Conservation (phyloP, 73 alveolate genomes). For the Paraurostyla sp. region DNA sequence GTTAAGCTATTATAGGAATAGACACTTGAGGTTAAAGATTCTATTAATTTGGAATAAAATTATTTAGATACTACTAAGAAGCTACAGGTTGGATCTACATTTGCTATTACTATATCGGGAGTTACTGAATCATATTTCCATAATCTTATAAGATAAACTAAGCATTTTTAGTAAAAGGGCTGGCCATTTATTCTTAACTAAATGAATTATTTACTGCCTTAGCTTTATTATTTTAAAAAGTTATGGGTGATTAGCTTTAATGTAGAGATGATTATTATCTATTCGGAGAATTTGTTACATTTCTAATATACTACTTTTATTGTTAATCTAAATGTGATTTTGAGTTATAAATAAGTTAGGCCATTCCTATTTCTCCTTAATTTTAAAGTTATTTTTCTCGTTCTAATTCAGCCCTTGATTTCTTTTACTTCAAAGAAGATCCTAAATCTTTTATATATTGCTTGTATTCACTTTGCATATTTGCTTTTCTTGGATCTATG, state of each 20-base stretch:
- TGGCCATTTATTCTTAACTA: background rate
- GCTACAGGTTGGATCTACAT: background rate
- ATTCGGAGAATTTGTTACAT: conserved; percentile 2
- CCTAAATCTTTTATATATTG: background rate
- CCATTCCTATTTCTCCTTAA: conserved; percentile 19
- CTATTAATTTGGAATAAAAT: background rate
- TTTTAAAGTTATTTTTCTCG: background rate
- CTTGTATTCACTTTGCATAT: background rate
- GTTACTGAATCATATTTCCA: background rate
- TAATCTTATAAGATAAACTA: background rate
- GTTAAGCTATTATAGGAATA: no score
- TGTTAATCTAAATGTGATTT: conserved; percentile 10
- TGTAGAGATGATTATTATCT: background rate
- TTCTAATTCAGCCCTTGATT: conserved; percentile 50
- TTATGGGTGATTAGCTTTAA: background rate
- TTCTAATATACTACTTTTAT: background rate
- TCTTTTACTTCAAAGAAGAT: background rate
- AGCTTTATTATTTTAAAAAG: background rate
- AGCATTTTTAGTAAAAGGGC: conserved; percentile 12
- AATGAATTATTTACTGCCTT: conserved; percentile 2
- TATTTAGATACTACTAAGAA: background rate
- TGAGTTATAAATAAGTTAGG: background rate
- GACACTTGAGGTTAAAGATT: background rate
- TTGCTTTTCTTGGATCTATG: background rate
- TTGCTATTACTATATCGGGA: no score